Percentiles rank a stretch among this genome's conserved stretches.
These are phyloP conservation scores for Salvia sclarea DNA, from an alignment of 305 asterid genomes.

Conservation along the genomic window DNA sequence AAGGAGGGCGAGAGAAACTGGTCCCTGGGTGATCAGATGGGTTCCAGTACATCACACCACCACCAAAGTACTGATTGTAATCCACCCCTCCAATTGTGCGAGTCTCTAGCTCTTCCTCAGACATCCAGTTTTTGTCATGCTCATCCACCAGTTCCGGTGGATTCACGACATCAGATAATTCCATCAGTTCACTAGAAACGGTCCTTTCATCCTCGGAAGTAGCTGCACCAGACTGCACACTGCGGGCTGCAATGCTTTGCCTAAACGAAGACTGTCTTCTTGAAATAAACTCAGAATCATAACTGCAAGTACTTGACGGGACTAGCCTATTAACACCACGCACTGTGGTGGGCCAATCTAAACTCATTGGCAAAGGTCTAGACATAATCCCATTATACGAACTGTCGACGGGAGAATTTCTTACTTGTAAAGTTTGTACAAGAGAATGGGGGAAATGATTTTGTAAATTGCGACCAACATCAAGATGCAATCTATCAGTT, in stretches of 20 bases:
- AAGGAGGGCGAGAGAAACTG: constrained; percentile 95
- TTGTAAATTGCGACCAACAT: constrained; percentile 92
- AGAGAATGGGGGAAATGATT: constrained; percentile 80
- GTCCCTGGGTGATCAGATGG: constrained; percentile 89
- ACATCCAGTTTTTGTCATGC: constrained; percentile 85
- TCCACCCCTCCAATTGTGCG: constrained; percentile 81
- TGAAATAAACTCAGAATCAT: constrained; percentile 84
- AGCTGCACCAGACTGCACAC: constrained; percentile 54
- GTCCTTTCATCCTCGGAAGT: constrained; percentile 83
- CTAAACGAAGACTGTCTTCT: constrained; percentile 78
- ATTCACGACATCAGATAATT: constrained; percentile 59
- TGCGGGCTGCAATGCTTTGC: constrained; percentile 58
- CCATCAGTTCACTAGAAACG: constrained; percentile 64
- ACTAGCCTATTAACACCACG: constrained; percentile 69
- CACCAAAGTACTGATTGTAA: constrained; percentile 92
- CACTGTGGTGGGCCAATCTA: constrained; percentile 89
- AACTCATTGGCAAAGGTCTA: constrained; percentile 75
- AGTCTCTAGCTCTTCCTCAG: constrained; percentile 92
- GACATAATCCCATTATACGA: constrained; percentile 68
- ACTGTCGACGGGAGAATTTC: constrained; percentile 71
- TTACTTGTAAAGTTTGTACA: constrained; percentile 65
- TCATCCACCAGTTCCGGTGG: constrained; percentile 76
- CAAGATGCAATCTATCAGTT: constrained; percentile 96
- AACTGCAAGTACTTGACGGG: constrained; percentile 75
- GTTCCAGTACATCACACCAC: constrained; percentile 99